Percentiles rank a stretch among this genome's conserved stretches.
Evolutionary conservation across 306 rosid genomes (phyloP).

Genomic region (Urtica urens): DNA sequence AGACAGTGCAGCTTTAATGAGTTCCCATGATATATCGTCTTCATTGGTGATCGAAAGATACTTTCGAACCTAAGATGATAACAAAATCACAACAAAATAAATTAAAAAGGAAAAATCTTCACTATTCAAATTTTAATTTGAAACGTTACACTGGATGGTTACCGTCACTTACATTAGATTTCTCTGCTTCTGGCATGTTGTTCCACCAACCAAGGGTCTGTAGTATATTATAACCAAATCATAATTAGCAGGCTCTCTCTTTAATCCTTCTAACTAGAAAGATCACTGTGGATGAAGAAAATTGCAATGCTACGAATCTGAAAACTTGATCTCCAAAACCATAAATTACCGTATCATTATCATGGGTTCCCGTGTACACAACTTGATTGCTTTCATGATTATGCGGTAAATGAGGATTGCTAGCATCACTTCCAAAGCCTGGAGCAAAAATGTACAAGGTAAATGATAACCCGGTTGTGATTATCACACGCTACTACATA

Average conservation of each 20-base stretch:
- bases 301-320: no score
- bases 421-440: conserved; percentile 78
- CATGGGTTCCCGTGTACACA: conserved; percentile 93
- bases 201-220: conserved; percentile 94
- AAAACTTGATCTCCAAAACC: no score
- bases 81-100: neutral
- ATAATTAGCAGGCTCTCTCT: conserved; percentile 14
- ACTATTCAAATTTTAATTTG: conserved; percentile 3
- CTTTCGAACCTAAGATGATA: conserved; percentile 41
- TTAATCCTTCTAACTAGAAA: no score
- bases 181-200: conserved; percentile 59
- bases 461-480: conserved; percentile 3
- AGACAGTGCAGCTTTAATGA: conserved; percentile 45
- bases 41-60: conserved; percentile 48
- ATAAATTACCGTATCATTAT: conserved; percentile 92
- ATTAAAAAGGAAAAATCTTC: conserved; percentile 5
- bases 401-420: conserved; percentile 84
- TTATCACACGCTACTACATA: conserved; percentile 1
- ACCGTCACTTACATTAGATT: conserved; percentile 45
- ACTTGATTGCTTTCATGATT: conserved; percentile 91
- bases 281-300: no score
- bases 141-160: neutral
- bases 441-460: conserved; percentile 7
- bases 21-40: conserved; percentile 66
- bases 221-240: conserved; percentile 11